Conservation (phyloP, 2,329 filamentous ascomycete species). For the Zarea fungicola region DNA sequence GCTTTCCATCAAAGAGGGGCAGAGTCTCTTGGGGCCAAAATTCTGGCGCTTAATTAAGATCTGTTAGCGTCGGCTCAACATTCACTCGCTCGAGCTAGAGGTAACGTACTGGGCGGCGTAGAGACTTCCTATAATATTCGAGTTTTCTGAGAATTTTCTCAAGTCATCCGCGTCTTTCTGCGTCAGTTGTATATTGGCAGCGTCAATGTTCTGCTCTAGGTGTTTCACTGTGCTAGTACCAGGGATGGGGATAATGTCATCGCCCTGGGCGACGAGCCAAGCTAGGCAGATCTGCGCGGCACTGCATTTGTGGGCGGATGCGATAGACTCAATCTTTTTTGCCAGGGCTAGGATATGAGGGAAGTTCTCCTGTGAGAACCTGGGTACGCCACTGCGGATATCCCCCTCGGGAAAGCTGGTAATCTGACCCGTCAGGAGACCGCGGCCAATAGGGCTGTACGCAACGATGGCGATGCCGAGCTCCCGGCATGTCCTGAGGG, state of each 20-base stretch:
- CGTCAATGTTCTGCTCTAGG: slow-evolving; percentile 40
- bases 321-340: slow-evolving; percentile 42
- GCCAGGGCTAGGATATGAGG: slow-evolving; percentile 49
- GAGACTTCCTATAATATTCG: slow-evolving; percentile 23
- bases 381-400: slow-evolving; percentile 28
- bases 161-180: slow-evolving; percentile 31
- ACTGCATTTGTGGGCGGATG: slow-evolving; percentile 49
- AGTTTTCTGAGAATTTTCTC: slow-evolving; percentile 23
- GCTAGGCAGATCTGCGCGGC: slow-evolving; percentile 55
- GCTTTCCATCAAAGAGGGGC: too few species aligned
- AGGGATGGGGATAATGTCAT: slow-evolving; percentile 55
- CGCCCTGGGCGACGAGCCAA: slow-evolving; percentile 57
- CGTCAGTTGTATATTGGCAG: slow-evolving; percentile 27
- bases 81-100: too few species aligned
- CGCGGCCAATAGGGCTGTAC: slow-evolving; percentile 56
- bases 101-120: slow-evolving; percentile 16
- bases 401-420: slow-evolving; percentile 40
- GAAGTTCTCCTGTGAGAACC: slow-evolving; percentile 20
- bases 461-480: slow-evolving; percentile 53
- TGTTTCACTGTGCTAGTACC: slow-evolving; percentile 44
- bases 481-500: slow-evolving; percentile 52
- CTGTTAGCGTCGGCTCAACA: too few species aligned
- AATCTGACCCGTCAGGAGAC: slow-evolving; percentile 49
- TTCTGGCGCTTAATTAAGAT: too few species aligned
- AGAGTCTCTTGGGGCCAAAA: too few species aligned